Conservation (phyloP, 2,329 filamentous ascomycete species). For the Scedosporium dehoogii region DNA sequence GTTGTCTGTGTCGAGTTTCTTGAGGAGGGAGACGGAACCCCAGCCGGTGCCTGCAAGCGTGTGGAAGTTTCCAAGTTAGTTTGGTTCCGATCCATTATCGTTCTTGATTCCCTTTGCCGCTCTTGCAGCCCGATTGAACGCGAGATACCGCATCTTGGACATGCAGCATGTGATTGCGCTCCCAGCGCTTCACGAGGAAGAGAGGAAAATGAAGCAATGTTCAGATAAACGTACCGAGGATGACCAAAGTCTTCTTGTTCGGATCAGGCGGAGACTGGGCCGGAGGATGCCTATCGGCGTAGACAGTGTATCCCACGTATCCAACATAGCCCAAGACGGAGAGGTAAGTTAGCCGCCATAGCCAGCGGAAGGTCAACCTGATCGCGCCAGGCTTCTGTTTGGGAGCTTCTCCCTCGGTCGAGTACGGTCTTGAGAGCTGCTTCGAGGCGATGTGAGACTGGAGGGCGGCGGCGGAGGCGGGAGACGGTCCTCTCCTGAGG, state of each 20-base stretch:
- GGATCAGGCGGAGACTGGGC: constrained; percentile 75
- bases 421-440: constrained; percentile 22
- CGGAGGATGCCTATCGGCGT: constrained; percentile 67
- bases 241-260: constrained; percentile 90
- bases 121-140: background rate
- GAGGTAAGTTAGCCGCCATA: constrained; percentile 76
- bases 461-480: constrained; percentile 16
- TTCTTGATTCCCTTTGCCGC: background rate
- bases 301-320: constrained; percentile 73
- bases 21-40: constrained; percentile 89
- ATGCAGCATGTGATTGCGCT: background rate
- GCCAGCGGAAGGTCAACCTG: constrained; percentile 60
- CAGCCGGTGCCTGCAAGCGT: constrained; percentile 79
- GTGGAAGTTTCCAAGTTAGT: constrained; percentile 14
- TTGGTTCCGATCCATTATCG: background rate
- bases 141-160: background rate
- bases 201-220: background rate
- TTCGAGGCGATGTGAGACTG: constrained; percentile 15
- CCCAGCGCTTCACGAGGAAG: background rate
- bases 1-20: constrained; percentile 97
- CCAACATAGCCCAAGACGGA: constrained; percentile 58
- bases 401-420: constrained; percentile 32
- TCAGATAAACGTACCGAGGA: constrained; percentile 60
- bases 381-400: constrained; percentile 50
- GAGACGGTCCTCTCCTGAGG: constrained; percentile 5